These are phyloP conservation scores for Amauroascus niger DNA, from an alignment of 2,329 filamentous ascomycete genomes.

Conservation along the genomic window DNA sequence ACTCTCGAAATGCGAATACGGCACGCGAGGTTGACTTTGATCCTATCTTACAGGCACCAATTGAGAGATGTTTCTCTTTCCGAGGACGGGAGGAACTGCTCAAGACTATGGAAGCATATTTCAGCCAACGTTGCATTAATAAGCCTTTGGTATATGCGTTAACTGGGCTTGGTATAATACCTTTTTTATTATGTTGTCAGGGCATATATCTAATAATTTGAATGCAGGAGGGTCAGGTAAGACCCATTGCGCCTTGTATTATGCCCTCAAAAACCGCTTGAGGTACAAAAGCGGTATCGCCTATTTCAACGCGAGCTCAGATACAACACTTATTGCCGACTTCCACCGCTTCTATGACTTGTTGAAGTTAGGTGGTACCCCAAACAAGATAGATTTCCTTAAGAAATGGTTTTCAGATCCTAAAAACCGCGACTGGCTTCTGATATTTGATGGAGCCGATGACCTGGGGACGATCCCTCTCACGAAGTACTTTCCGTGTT, in stretches of 20 bases:
- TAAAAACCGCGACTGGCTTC: constrained; percentile 16
- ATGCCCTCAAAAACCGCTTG: not conserved
- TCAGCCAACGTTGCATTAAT: not conserved
- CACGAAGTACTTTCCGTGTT: constrained; percentile 5
- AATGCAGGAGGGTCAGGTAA: constrained; percentile 9
- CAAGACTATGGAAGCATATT: not conserved
- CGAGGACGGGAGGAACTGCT: constrained; percentile 6
- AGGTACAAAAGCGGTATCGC: constrained; percentile 4
- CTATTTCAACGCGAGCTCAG: constrained; percentile 4
- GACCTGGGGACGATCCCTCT: constrained; percentile 5
- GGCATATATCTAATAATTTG: not conserved
- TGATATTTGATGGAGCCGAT: constrained; percentile 20
- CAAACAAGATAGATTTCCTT: not conserved
- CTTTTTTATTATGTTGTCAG: not conserved
- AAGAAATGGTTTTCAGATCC: constrained; percentile 10
- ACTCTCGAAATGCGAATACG: not conserved
- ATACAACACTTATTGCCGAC: not conserved
- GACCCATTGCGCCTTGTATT: constrained; percentile 3
- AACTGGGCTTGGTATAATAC: constrained; percentile 2
- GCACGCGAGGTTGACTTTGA: not conserved
- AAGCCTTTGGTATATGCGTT: constrained; percentile 2
- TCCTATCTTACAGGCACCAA: not conserved
- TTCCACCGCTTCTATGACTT: not conserved
- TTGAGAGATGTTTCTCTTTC: not conserved
- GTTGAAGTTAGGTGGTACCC: not conserved